These are phyloP conservation scores for Trypanosoma platydactyli DNA, from an alignment of 208 protist species.

Conservation along the genomic window DNA sequence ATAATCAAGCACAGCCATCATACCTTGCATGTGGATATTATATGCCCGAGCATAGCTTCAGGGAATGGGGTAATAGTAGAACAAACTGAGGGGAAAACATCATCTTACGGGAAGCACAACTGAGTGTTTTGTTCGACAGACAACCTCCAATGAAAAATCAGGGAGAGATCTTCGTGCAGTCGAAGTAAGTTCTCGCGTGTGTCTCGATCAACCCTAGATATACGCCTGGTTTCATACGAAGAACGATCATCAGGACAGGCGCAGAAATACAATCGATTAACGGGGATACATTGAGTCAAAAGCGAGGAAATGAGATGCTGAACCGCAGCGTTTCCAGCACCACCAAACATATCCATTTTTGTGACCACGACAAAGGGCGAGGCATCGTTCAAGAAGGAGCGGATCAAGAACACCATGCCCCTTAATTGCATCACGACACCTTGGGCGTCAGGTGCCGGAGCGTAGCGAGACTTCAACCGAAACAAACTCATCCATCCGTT, in stretches of 20 bases:
- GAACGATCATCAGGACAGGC: slow-evolving; percentile 50
- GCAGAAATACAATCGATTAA: slow-evolving; percentile 76
- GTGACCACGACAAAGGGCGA: slow-evolving; percentile 72
- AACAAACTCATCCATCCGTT: slow-evolving; percentile 60
- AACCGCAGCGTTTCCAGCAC: slow-evolving; percentile 40
- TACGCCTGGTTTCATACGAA: slow-evolving; percentile 28
- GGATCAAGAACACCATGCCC: slow-evolving; percentile 42
- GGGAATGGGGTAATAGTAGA: too few relatives aligned
- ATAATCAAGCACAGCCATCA: too few relatives aligned
- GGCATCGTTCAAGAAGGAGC: slow-evolving; percentile 53
- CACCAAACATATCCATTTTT: slow-evolving; percentile 85
- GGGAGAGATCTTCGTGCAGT: slow-evolving; percentile 67
- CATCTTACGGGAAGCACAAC: neutral
- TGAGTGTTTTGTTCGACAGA: slow-evolving; percentile 31
- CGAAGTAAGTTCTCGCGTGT: slow-evolving; percentile 54
- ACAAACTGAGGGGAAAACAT: too few relatives aligned
- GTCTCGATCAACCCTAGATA: slow-evolving; percentile 44
- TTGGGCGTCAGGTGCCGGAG: slow-evolving; percentile 38
- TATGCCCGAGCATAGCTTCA: too few relatives aligned
- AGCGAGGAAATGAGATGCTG: slow-evolving; percentile 39
- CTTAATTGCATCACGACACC: slow-evolving; percentile 54
- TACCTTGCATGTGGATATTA: too few relatives aligned
- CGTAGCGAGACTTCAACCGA: slow-evolving; percentile 50
- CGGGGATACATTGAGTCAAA: slow-evolving; percentile 60
- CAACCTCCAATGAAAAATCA: slow-evolving; percentile 58